These are phyloP conservation scores for Corynespora cassiicola DNA, from an alignment of 2,329 filamentous ascomycete species.

Conservation along the genomic window DNA sequence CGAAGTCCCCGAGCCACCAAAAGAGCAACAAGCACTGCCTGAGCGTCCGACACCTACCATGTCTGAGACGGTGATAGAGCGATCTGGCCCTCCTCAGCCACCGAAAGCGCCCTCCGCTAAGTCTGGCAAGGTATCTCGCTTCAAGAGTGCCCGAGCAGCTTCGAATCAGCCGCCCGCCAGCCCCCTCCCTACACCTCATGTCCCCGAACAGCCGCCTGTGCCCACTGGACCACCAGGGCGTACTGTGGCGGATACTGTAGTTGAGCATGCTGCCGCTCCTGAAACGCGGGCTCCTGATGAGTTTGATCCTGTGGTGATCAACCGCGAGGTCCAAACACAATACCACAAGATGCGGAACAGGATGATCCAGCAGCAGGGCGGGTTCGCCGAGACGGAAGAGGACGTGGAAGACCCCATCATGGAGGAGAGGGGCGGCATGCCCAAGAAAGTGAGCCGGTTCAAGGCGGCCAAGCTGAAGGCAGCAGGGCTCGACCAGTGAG, in stretches of 20 bases:
- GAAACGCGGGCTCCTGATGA: constrained; percentile 50
- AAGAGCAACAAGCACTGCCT: no score
- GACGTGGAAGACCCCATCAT: constrained; percentile 70
- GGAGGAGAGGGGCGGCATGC: constrained; percentile 67
- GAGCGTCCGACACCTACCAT: constrained; percentile 40
- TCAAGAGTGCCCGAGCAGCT: constrained; percentile 44
- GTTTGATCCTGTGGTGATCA: constrained; percentile 74
- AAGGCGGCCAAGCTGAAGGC: constrained; percentile 69
- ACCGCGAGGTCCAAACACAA: constrained; percentile 79
- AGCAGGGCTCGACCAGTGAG: no score
- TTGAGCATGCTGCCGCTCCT: constrained; percentile 55
- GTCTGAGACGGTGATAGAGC: constrained; percentile 43
- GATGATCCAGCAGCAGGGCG: constrained; percentile 82
- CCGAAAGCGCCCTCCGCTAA: constrained; percentile 23
- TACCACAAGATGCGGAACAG: constrained; percentile 84
- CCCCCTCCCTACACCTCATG: constrained; percentile 27
- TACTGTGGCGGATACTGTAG: constrained; percentile 65
- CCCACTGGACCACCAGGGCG: constrained; percentile 51
- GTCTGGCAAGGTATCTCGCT: constrained; percentile 47
- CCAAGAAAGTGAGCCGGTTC: constrained; percentile 73
- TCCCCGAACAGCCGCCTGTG: constrained; percentile 33
- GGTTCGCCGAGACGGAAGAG: constrained; percentile 73
- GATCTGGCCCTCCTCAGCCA: constrained; percentile 19
- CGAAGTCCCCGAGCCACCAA: constrained; percentile 39
- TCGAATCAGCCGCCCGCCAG: constrained; percentile 18